Evolutionary conservation across 2,329 filamentous ascomycete genomes (phyloP), one percentile per base, ranked within the genome.

Genomic region (Cladosporium cucumerinum): DNA sequence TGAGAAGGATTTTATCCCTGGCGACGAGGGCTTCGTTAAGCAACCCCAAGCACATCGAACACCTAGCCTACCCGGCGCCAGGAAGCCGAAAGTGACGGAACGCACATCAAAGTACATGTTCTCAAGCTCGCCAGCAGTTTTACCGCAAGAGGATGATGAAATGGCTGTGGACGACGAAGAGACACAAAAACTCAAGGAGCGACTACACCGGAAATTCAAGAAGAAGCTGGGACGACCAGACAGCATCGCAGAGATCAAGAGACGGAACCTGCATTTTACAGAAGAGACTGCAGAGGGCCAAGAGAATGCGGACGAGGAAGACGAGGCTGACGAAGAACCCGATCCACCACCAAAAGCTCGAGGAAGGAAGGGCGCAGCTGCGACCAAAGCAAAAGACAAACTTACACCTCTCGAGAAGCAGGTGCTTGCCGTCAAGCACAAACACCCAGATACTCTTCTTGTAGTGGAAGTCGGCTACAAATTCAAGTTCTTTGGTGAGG

Each of bases 381-480:
- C 82, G 68, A 96, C 91, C 78, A 96, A 92, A 75, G 86, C 86
- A 67, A 85, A 78, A n/a, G 88, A 84, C 63, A 97, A 97, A 75
- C 85, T 99, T 66, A 99, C 95, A 0, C 95, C 95, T 0, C 90
- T 99, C 88, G 93, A 98, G 76, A 86, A 90, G 48, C 95, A 98
- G 73, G 90, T 97, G 65, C 84, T 99, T 6, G 93, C 96, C 21
- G 96, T 99, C 77, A 99, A 99, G 80, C 85, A 88, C 66, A 91
- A 94, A 71, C 89, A 98, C 75, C 85, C 92, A 80, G 95, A 98
- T 74, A 95, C 94, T 0, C 73, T 99, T 23, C 83, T 99, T 62
- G 90, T 98, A 14, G 88, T 98, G 61, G 94, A 99, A 76, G 95
- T 98, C 10, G 95, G 95, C 59, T 99, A 99, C 80, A 99, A 99